Evolutionary conservation across 2,329 filamentous ascomycete species (phyloP).

Genomic region (Penicillium sp.): DNA sequence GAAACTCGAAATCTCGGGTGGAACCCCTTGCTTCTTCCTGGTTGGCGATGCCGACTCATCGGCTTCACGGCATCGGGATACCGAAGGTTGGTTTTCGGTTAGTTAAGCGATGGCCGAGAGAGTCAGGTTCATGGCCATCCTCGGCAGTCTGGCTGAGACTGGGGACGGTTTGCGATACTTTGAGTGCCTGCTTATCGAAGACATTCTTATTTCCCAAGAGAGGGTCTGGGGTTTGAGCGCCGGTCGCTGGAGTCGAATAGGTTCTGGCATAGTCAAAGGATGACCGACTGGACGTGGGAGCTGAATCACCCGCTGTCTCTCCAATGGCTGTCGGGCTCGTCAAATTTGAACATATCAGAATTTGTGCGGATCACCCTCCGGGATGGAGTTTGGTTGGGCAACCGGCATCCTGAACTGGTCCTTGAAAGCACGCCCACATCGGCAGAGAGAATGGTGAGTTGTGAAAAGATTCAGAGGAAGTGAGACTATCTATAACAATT

Average conservation of each 20-base stretch:
- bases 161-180: conserved; percentile 27
- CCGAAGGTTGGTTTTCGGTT: conserved; percentile 28
- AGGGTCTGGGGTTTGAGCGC: conserved; percentile 38
- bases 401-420: conserved; percentile 19
- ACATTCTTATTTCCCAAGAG: conserved; percentile 27
- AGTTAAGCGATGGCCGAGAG: conserved; percentile 22
- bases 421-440: not conserved
- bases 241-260: conserved; percentile 36
- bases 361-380: conserved; percentile 18
- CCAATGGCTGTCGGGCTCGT: not conserved
- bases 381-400: conserved; percentile 14
- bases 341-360: conserved; percentile 14
- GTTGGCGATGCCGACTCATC: conserved; percentile 31
- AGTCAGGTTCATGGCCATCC: conserved; percentile 26
- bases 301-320: conserved; percentile 15
- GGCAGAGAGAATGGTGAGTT: not conserved
- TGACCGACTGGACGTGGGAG: conserved; percentile 26
- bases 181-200: conserved; percentile 25
- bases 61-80: conserved; percentile 23
- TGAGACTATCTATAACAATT: not conserved
- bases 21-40: conserved; percentile 41
- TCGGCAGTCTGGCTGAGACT: conserved; percentile 17
- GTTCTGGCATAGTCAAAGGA: conserved; percentile 28
- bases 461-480: not conserved
- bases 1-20: conserved; percentile 49